Evolutionary conservation across 1,284 basidiomycete species (phyloP).

Genomic region (Marasmius sp.): DNA sequence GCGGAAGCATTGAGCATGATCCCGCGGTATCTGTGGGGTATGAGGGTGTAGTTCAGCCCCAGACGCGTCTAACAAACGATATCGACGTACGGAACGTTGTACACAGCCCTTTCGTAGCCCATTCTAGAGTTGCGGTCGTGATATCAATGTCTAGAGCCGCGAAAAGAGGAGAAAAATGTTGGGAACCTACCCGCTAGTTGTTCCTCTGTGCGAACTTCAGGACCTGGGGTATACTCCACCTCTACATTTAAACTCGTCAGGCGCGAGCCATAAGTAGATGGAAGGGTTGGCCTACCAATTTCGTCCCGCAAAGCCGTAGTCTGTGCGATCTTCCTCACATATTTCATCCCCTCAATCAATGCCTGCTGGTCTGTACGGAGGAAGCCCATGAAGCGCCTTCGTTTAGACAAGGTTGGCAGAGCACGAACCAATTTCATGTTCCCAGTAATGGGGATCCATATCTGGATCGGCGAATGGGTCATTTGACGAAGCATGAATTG

Average conservation of each 20-base stretch:
- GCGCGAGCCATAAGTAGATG: not conserved
- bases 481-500: slow-evolving; percentile 32
- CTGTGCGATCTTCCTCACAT: not conserved
- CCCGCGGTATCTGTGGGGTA: slow-evolving; percentile 34
- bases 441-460: slow-evolving; percentile 42
- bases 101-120: slow-evolving; percentile 24
- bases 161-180: too few species aligned
- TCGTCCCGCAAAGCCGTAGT: not conserved
- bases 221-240: slow-evolving; percentile 12
- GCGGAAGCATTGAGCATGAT: slow-evolving; percentile 60
- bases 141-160: not conserved
- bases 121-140: slow-evolving; percentile 19
- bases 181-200: slow-evolving; percentile 8
- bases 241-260: not conserved
- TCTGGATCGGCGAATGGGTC: slow-evolving; percentile 38
- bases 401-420: not conserved
- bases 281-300: not conserved
- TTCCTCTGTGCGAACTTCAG: slow-evolving; percentile 10
- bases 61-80: not conserved
- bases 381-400: not conserved
- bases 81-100: slow-evolving; percentile 30
- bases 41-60: not conserved
- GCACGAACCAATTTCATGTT: slow-evolving; percentile 39
- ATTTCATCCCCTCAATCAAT: not conserved
- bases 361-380: slow-evolving; percentile 7